Evolutionary conservation across 805 yeast species (phyloP), one percentile per base, ranked within the genome.

Genomic region (Hanseniaspora jakobsenii): DNA sequence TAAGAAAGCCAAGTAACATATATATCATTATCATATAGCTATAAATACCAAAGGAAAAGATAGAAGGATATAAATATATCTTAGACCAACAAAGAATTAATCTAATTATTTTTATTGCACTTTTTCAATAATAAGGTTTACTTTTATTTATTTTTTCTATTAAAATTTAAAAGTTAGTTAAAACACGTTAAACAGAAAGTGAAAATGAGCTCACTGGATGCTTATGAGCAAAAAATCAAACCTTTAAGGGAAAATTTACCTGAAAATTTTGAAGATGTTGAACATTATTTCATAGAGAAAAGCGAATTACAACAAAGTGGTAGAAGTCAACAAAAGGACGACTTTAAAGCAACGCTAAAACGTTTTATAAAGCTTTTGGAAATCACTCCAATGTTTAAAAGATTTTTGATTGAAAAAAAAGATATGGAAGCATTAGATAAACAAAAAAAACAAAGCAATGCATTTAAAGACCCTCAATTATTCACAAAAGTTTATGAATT

Each of bases 301-400:
- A 47, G 50, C 7, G 51, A 49, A 6, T 38, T 51, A 28, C 49
- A 51, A 12, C 59, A 59, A 29, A 72, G 44, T 18, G 38, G 44
- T 77, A 55, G 71, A 77, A 54, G 67, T 72, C 2, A 70, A 70
- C 40, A 77, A 19, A n/a, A 29, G n/a, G 27, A 38, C 3, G 39
- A 45, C 18, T 29, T 34, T 16, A 19, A 39, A 21, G 30, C 71
- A 32, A 78, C 85, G 0, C 73, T 78, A 7, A 72, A 75, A 53
- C 64, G 87, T 52, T 81, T 79, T 63, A 72, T 72, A 51, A 77
- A 81, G 58, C 62, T 81, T 29, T 57, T 81, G 34, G 78, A 82
- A 0, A 61, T 81, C 45, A 78, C 86, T 4, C 72, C 71, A 14
- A 62, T 81, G 40, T 81, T 81, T 61, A 69, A 72, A 48, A 84